These are phyloP conservation scores for Aspergillus bertholletiae DNA, from an alignment of 495 filamentous ascomycete species.

Conservation along the genomic window DNA sequence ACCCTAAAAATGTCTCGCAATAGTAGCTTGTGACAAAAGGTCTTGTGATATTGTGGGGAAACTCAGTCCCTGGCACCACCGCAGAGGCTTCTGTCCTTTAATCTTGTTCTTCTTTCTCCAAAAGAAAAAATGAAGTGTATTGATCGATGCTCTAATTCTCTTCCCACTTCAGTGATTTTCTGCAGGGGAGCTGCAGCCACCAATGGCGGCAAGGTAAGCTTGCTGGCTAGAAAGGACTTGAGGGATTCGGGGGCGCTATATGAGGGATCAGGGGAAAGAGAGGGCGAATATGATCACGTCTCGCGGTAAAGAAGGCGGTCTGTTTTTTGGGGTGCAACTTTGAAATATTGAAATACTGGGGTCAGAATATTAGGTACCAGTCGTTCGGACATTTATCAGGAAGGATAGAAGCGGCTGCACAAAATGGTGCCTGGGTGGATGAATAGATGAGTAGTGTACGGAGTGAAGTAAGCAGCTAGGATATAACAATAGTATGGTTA, in stretches of 20 bases:
- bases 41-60: too few relatives aligned
- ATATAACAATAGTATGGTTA: slow-evolving; percentile 2
- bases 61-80: too few relatives aligned
- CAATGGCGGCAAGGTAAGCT: slow-evolving; percentile 6
- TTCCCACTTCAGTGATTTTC: background rate
- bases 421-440: background rate
- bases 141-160: background rate
- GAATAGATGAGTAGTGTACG: background rate
- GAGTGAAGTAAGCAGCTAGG: slow-evolving; percentile 10
- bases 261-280: background rate
- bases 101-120: background rate
- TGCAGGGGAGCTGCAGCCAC: slow-evolving; percentile 15
- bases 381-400: background rate
- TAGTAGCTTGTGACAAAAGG: background rate
- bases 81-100: background rate
- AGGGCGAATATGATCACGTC: background rate
- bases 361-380: background rate
- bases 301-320: background rate
- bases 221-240: background rate
- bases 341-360: background rate
- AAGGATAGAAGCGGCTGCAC: background rate
- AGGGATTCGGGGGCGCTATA: background rate
- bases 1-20: background rate
- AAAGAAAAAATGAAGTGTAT: too few relatives aligned
- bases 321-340: background rate